Evolutionary conservation across 352 stramenopile genomes (phyloP).

Genomic region (Globisporangium megalacanthum): DNA sequence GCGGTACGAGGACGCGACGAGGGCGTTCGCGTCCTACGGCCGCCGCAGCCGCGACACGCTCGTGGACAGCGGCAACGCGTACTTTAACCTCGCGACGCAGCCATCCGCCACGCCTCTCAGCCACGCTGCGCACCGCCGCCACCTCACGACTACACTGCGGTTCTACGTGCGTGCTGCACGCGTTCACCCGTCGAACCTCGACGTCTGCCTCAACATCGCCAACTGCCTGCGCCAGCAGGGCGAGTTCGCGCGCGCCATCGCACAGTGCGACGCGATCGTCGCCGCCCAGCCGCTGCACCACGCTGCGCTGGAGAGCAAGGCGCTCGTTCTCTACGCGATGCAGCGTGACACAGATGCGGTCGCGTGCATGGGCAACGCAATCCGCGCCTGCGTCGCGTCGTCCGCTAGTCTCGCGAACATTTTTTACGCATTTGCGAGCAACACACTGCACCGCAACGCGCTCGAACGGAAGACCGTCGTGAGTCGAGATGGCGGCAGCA

Average conservation of each 20-base stretch:
- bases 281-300: constrained; percentile 41
- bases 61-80: constrained; percentile 67
- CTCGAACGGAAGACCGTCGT: constrained; percentile 49
- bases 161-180: constrained; percentile 62
- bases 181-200: constrained; percentile 53
- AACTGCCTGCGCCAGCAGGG: constrained; percentile 55
- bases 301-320: constrained; percentile 48
- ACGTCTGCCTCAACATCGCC: constrained; percentile 61
- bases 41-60: constrained; percentile 57
- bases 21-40: constrained; percentile 57
- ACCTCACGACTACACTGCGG: constrained; percentile 49
- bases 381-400: constrained; percentile 49
- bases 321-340: constrained; percentile 50
- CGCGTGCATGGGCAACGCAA: constrained; percentile 47
- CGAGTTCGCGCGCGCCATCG: constrained; percentile 34
- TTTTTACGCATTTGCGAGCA: constrained; percentile 57
- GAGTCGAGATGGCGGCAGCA: constrained; percentile 9
- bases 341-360: constrained; percentile 37
- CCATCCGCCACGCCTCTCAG: constrained; percentile 23
- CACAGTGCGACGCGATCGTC: constrained; percentile 47
- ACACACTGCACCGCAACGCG: constrained; percentile 45
- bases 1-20: constrained; percentile 59
- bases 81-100: constrained; percentile 59
- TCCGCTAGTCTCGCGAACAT: constrained; percentile 53
- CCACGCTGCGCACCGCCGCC: constrained; percentile 26